Evolutionary conservation across 805 yeast species (phyloP).

Genomic region (Candida coleopterorum): DNA sequence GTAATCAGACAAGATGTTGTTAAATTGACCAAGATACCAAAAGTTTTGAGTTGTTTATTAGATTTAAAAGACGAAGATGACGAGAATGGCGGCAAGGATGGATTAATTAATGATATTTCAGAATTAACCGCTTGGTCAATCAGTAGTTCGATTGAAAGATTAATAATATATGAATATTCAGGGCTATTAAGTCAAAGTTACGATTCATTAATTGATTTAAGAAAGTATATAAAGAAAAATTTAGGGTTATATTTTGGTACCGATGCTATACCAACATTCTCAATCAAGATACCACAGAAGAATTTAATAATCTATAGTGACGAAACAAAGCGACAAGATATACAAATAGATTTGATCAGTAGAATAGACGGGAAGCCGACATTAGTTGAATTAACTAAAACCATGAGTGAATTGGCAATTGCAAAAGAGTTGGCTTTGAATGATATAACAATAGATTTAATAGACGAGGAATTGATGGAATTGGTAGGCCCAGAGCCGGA

Average conservation of each 20-base stretch:
- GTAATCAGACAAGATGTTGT: conserved; percentile 79
- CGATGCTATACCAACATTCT: conserved; percentile 56
- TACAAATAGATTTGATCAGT: conserved; percentile 65
- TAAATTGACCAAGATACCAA: conserved; percentile 72
- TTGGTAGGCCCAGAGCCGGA: conserved; percentile 93
- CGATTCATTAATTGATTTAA: conserved; percentile 41
- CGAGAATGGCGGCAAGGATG: conserved; percentile 86
- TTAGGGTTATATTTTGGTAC: conserved; percentile 73
- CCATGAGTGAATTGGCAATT: conserved; percentile 72
- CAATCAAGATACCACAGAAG: conserved; percentile 63
- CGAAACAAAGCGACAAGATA: conserved; percentile 37
- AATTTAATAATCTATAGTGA: conserved; percentile 40
- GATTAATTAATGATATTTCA: conserved; percentile 68
- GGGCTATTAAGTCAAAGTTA: conserved; percentile 54
- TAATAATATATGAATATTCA: conserved; percentile 74
- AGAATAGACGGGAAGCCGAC: conserved; percentile 85
- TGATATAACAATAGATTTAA: conserved; percentile 69
- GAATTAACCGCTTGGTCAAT: conserved; percentile 83
- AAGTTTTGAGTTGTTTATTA: conserved; percentile 69
- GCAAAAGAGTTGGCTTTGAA: conserved; percentile 53
- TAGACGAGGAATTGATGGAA: conserved; percentile 69
- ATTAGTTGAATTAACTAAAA: conserved; percentile 80
- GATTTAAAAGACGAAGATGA: conserved; percentile 69
- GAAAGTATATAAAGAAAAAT: conserved; percentile 52
- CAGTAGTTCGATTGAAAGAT: conserved; percentile 74